Percentiles rank a stretch among this genome's conserved stretches.
Conservation (phyloP, 768 basidiomycete genomes). For the Suillus variegatus region DNA sequence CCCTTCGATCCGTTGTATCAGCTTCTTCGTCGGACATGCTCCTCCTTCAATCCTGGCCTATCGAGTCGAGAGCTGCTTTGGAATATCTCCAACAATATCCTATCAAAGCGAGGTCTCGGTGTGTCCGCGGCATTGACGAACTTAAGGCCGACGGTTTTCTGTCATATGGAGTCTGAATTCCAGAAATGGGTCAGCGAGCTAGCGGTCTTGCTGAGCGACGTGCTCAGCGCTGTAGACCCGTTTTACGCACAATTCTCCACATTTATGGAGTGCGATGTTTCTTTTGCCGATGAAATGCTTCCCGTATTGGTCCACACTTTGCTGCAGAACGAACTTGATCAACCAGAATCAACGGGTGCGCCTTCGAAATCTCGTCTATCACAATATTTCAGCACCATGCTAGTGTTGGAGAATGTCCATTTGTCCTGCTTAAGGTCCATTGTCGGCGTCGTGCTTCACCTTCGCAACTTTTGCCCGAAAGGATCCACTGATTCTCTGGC, state of each 20-base stretch:
- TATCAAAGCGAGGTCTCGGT: slow-evolving; percentile 33
- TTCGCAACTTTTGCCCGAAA: slow-evolving; percentile 63
- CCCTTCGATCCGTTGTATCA: slow-evolving; percentile 60
- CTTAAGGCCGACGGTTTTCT: slow-evolving; percentile 27
- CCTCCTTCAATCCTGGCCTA: slow-evolving; percentile 33
- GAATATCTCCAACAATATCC: slow-evolving; percentile 50
- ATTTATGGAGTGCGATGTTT: slow-evolving; percentile 53
- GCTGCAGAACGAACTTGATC: slow-evolving; percentile 39
- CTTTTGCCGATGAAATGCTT: slow-evolving; percentile 66
- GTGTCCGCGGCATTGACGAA: slow-evolving; percentile 39
- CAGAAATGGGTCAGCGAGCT: slow-evolving; percentile 62
- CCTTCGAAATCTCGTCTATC: slow-evolving; percentile 24
- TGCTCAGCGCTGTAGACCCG: slow-evolving; percentile 50
- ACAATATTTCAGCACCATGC: slow-evolving; percentile 27
- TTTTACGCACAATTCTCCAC: slow-evolving; percentile 72
- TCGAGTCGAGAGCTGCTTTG: slow-evolving; percentile 46
- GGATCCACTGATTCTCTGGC: slow-evolving; percentile 42
- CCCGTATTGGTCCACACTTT: slow-evolving; percentile 76
- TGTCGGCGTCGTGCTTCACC: slow-evolving; percentile 76
- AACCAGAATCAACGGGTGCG: slow-evolving; percentile 1
- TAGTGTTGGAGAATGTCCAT: slow-evolving; percentile 24
- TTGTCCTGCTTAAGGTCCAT: slow-evolving; percentile 58
- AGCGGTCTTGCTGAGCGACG: slow-evolving; percentile 56
- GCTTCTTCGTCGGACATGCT: slow-evolving; percentile 33
- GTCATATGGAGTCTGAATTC: slow-evolving; percentile 52